Evolutionary conservation across 257 asterid genomes (phyloP).

Genomic region (Gentiana macrophylla): DNA sequence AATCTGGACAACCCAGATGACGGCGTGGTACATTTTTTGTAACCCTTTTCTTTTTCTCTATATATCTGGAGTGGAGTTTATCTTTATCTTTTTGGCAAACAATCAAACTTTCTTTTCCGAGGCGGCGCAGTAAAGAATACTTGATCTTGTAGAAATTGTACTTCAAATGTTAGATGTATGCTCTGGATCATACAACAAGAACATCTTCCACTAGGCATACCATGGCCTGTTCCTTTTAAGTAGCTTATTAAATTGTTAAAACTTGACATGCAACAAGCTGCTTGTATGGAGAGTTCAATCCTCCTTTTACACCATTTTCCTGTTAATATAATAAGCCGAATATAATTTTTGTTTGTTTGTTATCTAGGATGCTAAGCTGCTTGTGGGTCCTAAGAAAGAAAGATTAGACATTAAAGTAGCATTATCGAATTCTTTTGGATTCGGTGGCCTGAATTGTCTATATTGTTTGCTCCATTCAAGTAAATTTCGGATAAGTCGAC

Average conservation of each 20-base stretch:
- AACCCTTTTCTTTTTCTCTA: not conserved
- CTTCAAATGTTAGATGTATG: no score
- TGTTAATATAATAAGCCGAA: not conserved
- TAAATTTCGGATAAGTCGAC: not conserved
- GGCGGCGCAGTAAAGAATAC: no score
- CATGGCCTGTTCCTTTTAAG: not conserved
- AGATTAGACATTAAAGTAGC: conserved; percentile 27
- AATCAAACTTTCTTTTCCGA: no score
- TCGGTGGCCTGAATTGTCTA: conserved; percentile 36
- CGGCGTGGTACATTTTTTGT: conserved; percentile 26
- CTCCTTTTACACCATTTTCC: not conserved
- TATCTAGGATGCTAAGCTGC: conserved; percentile 20
- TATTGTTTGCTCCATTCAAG: conserved; percentile 27
- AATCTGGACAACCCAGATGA: conserved; percentile 34
- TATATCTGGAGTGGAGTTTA: no score
- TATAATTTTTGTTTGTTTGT: not conserved
- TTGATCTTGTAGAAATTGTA: no score
- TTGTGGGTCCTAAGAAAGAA: conserved; percentile 29
- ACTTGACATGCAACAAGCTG: no score
- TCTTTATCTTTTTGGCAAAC: no score
- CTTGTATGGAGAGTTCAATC: no score
- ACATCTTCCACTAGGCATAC: no score
- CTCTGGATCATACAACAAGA: no score
- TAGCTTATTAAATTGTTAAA: not conserved
- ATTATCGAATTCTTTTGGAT: conserved; percentile 37